Conservation (phyloP, 2,329 filamentous ascomycete genomes). For the Microthyrium microscopicum region DNA sequence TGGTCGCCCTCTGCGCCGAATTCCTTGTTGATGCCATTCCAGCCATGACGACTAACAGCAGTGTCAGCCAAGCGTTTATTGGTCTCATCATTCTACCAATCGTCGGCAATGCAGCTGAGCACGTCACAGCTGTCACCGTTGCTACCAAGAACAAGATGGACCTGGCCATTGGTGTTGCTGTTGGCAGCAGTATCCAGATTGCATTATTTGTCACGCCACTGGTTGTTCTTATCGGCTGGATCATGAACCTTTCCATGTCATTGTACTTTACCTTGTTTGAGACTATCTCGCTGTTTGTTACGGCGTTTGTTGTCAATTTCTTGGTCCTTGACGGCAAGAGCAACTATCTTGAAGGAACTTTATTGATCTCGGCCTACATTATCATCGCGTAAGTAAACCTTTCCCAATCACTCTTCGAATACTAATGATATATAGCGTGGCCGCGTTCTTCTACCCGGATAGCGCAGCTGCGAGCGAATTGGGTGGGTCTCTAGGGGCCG, state of each 20-base stretch:
- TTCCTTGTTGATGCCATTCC: slow-evolving; percentile 63
- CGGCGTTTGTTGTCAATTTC: slow-evolving; percentile 74
- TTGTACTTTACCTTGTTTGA: slow-evolving; percentile 46
- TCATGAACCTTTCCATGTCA: slow-evolving; percentile 54
- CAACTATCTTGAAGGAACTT: slow-evolving; percentile 64
- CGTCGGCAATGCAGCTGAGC: slow-evolving; percentile 70
- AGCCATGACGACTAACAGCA: slow-evolving; percentile 41
- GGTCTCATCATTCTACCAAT: slow-evolving; percentile 68
- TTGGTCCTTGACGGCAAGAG: slow-evolving; percentile 68
- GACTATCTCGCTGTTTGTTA: slow-evolving; percentile 60
- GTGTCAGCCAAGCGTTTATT: slow-evolving; percentile 56
- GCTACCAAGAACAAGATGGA: slow-evolving; percentile 79
- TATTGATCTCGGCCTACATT: slow-evolving; percentile 60
- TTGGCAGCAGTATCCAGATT: slow-evolving; percentile 68
- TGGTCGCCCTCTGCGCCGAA: slow-evolving; percentile 49
- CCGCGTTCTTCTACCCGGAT: slow-evolving; percentile 33
- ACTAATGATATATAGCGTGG: slow-evolving; percentile 14
- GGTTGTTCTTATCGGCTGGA: slow-evolving; percentile 64
- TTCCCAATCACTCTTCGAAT: not conserved
- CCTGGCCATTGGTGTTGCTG: slow-evolving; percentile 62
- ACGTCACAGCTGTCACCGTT: slow-evolving; percentile 65
- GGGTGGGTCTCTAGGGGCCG: slow-evolving; percentile 17
- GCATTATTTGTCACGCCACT: slow-evolving; percentile 53
- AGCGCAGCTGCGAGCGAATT: slow-evolving; percentile 24
- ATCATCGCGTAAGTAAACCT: slow-evolving; percentile 48